phyloP scores from a whole-genome alignment of 2,329 filamentous ascomycete species.

The Madurella fahalii region DNA sequence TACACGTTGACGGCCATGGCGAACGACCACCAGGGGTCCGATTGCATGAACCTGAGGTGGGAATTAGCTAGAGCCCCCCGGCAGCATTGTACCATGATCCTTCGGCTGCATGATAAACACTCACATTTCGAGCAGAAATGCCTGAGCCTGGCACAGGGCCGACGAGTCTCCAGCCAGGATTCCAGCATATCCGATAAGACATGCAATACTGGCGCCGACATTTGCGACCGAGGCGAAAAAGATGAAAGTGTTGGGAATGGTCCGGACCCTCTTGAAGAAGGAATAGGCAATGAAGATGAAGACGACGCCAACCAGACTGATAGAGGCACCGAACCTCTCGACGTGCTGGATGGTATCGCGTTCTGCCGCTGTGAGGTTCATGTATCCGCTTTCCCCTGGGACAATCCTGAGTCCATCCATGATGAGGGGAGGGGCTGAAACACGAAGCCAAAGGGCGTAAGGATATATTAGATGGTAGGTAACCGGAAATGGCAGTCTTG shows the following conservation, averaged over 20 bases:
- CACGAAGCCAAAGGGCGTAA: slow-evolving; percentile 4
- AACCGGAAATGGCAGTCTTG: slow-evolving; percentile 9
- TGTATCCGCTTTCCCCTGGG: slow-evolving; percentile 21
- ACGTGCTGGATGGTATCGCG: slow-evolving; percentile 26
- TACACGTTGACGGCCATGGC: slow-evolving; percentile 82
- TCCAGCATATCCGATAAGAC: slow-evolving; percentile 66
- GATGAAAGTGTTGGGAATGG: slow-evolving; percentile 59
- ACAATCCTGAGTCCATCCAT: slow-evolving; percentile 18
- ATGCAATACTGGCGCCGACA: slow-evolving; percentile 58
- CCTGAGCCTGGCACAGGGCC: slow-evolving; percentile 58
- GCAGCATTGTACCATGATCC: background rate
- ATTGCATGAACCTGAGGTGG: slow-evolving; percentile 66
- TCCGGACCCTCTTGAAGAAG: slow-evolving; percentile 49
- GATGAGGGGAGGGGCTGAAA: slow-evolving; percentile 2
- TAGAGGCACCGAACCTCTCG: slow-evolving; percentile 50
- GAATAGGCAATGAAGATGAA: slow-evolving; percentile 51
- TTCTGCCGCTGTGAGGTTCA: slow-evolving; percentile 27
- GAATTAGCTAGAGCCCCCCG: background rate
- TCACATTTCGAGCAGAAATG: slow-evolving; percentile 64
- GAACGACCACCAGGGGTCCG: slow-evolving; percentile 72
- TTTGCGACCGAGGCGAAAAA: slow-evolving; percentile 59
- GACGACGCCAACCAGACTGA: slow-evolving; percentile 49
- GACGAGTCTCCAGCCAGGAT: slow-evolving; percentile 51
- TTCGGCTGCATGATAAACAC: slow-evolving; percentile 29
- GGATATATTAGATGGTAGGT: slow-evolving; percentile 13